Evolutionary conservation across 495 filamentous ascomycete genomes (phyloP).

Genomic region (Evansstolkia leycettana): DNA sequence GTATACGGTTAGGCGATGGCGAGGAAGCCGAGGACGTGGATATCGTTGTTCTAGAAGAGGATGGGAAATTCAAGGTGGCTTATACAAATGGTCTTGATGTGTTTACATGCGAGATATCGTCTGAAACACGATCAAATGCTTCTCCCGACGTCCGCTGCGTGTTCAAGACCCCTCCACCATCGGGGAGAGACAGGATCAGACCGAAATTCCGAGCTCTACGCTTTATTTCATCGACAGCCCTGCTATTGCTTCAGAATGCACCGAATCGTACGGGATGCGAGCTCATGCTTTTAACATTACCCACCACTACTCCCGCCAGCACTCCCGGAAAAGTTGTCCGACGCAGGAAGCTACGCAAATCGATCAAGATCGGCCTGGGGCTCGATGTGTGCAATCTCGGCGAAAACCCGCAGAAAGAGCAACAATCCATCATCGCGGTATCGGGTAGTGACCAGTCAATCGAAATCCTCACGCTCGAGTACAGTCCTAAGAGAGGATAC

Average conservation of each 20-base stretch:
- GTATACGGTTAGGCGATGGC: conserved; percentile 45
- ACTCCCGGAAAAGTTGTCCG: conserved; percentile 20
- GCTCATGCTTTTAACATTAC: conserved; percentile 48
- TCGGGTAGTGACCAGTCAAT: conserved; percentile 76
- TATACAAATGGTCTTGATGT: conserved; percentile 77
- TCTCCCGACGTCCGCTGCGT: conserved; percentile 43
- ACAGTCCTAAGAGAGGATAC: conserved; percentile 34
- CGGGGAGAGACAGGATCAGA: conserved; percentile 24
- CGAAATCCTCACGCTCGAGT: conserved; percentile 61
- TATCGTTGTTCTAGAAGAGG: conserved; percentile 37
- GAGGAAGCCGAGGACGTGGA: conserved; percentile 78
- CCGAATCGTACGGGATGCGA: conserved; percentile 50
- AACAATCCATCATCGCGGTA: conserved; percentile 70
- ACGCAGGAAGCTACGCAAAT: conserved; percentile 41
- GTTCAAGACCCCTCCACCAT: conserved; percentile 48
- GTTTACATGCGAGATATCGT: conserved; percentile 29
- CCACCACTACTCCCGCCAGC: conserved; percentile 12
- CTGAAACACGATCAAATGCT: conserved; percentile 28
- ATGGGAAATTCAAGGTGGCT: conserved; percentile 51
- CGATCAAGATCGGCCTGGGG: conserved; percentile 54
- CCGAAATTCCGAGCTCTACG: conserved; percentile 55
- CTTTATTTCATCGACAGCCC: conserved; percentile 49
- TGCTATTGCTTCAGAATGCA: conserved; percentile 39
- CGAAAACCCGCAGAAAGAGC: conserved; percentile 37
- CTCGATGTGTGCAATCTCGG: conserved; percentile 63